These are phyloP conservation scores for Globisporangium carolinianum DNA, from an alignment of 352 stramenopile species.

Conservation along the genomic window DNA sequence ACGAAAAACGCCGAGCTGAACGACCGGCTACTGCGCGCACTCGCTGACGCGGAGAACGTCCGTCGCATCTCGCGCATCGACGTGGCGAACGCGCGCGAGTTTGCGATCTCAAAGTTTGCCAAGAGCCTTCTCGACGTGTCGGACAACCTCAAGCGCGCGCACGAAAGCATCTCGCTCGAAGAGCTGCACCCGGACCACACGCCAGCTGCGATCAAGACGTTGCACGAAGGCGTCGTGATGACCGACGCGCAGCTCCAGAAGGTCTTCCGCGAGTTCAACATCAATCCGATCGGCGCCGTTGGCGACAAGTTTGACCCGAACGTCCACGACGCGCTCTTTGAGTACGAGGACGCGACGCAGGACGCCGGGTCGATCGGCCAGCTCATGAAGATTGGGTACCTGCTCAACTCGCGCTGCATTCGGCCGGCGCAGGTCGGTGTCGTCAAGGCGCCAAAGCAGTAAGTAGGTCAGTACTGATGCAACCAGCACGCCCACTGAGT, in stretches of 20 bases:
- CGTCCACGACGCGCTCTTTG: slow-evolving; percentile 96
- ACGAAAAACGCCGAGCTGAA: slow-evolving; percentile 75
- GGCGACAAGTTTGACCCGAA: slow-evolving; percentile 98
- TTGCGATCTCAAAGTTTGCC: slow-evolving; percentile 95
- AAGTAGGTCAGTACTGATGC: not conserved
- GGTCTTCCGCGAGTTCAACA: slow-evolving; percentile 91
- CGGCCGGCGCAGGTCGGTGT: slow-evolving; percentile 95
- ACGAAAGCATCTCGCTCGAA: slow-evolving; percentile 84
- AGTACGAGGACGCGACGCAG: slow-evolving; percentile 91
- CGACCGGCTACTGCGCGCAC: slow-evolving; percentile 83
- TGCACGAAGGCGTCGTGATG: slow-evolving; percentile 90
- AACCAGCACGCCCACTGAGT: not conserved
- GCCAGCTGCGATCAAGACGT: slow-evolving; percentile 56
- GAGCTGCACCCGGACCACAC: slow-evolving; percentile 65
- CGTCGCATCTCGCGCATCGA: slow-evolving; percentile 91
- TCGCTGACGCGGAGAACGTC: slow-evolving; percentile 98
- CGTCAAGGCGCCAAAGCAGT: slow-evolving; percentile 41
- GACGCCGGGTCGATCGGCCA: slow-evolving; percentile 91
- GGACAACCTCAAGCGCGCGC: slow-evolving; percentile 95
- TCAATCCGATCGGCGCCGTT: slow-evolving; percentile 88
- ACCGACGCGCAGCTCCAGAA: slow-evolving; percentile 94
- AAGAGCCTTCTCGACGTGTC: slow-evolving; percentile 96
- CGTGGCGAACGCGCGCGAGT: slow-evolving; percentile 90
- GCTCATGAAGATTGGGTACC: slow-evolving; percentile 96
- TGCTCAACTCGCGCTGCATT: slow-evolving; percentile 94